Evolutionary conservation across 345 rosid genomes (phyloP).

Genomic region (Acer yangbiense): DNA sequence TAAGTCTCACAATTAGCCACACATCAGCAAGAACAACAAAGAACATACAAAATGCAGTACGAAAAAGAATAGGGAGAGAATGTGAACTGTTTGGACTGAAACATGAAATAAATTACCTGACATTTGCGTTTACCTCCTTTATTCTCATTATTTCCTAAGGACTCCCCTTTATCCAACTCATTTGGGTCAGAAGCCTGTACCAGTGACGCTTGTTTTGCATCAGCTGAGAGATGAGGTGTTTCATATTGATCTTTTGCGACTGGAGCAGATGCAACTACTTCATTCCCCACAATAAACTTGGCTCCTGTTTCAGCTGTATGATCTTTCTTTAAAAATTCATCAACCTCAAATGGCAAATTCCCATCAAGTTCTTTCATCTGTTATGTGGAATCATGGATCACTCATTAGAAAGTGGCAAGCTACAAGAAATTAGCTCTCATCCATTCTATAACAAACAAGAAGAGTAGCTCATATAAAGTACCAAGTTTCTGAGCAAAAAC

Average conservation of each 20-base stretch:
- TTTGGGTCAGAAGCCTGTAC: constrained; percentile 34
- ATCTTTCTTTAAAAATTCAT: constrained; percentile 50
- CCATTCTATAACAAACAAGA: constrained; percentile 1
- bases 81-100: not conserved
- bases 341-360: constrained; percentile 61
- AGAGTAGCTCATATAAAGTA: not conserved
- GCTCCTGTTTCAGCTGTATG: constrained; percentile 24
- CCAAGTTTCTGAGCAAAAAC: not conserved
- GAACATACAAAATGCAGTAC: not conserved
- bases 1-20: constrained; percentile 21
- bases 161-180: constrained; percentile 29
- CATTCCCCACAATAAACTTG: constrained; percentile 29
- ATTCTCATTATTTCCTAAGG: constrained; percentile 21
- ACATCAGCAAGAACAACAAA: constrained; percentile 9
- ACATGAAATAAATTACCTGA: constrained; percentile 41
- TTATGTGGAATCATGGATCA: constrained; percentile 5
- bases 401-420: constrained; percentile 12
- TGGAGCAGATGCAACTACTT: constrained; percentile 34
- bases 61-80: too few species aligned
- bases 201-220: constrained; percentile 25
- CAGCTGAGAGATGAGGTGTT: constrained; percentile 17
- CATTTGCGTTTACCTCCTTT: constrained; percentile 46
- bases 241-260: constrained; percentile 14
- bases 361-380: constrained; percentile 76
- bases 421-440: not conserved